Evolutionary conservation across 1,284 basidiomycete species (phyloP), one percentile per base, ranked within the genome.

Genomic region (Cerioporus squamosus): DNA sequence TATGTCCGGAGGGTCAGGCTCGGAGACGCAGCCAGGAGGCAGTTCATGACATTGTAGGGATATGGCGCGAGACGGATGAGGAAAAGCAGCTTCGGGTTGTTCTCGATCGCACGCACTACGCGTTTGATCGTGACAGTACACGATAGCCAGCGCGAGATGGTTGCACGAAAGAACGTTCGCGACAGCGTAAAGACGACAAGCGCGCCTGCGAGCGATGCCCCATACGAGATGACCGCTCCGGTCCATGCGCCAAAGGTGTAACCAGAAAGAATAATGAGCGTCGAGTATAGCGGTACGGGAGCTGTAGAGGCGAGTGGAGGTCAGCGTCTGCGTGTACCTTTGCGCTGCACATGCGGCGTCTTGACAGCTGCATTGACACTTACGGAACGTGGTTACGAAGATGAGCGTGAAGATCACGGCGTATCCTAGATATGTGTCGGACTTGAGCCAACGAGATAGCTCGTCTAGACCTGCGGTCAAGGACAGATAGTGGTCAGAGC

Each of bases 11-110:
- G 79, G 10, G 86, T 88, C 64, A 95, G 82, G n/a, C 87, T 86
- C n/a, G 88, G 87, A 14, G 91, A 87, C n/a, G 91, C 90, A 2
- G 93, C 93, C 36, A 95, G 83, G 44, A 95, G 83, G 66, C 90
- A 92, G 77, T 95, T 95, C 87, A 95, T 92, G 68, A 95, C 88
- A 74, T 95, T 95, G 79, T 90, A 91, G 0, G 90, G 90, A 70
- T 92, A 92, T 5, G 90, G 90, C 18, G 91, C 93, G 49, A 95
- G 81, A 53, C 93, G 90, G 66, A 95, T 90, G 62, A 95, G 85
- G 78, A 95, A 94, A 49, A 95, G 84, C 7, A 95, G 80, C 69
- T 86, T 86, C 1, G 93, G 93, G 52, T 86, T 85, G 74, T 88
- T 90, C 79, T 95, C 93, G 68, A 95, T 91, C n/a, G 93, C 93